These are phyloP conservation scores for Aspergillus avenaceus DNA, from an alignment of 495 filamentous ascomycete genomes.

Conservation along the genomic window DNA sequence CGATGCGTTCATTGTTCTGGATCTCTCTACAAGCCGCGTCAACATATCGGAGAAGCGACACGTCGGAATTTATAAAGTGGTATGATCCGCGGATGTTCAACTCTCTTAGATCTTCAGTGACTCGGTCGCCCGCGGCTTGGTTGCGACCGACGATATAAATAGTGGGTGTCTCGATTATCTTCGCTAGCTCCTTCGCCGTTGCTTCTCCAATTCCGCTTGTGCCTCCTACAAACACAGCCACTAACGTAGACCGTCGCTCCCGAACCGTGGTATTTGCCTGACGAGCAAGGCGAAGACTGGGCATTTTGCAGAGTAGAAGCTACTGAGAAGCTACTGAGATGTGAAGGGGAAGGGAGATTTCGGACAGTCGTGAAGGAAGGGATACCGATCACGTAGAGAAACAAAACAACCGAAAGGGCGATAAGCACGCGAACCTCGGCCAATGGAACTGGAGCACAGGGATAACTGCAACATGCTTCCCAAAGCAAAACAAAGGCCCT, in stretches of 20 bases:
- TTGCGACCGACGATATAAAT: constrained; percentile 46
- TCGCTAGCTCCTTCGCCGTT: constrained; percentile 50
- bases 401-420: not conserved
- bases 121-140: constrained; percentile 36
- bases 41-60: constrained; percentile 53
- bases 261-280: not conserved
- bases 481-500: too few relatives aligned
- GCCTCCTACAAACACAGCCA: constrained; percentile 58
- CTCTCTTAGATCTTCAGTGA: constrained; percentile 29
- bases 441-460: not conserved
- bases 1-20: constrained; percentile 41
- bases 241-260: constrained; percentile 13
- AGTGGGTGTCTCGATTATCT: constrained; percentile 34
- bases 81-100: constrained; percentile 29
- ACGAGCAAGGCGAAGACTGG: not conserved
- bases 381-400: too few relatives aligned
- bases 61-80: constrained; percentile 54
- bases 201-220: constrained; percentile 59
- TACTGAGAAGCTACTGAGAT: not conserved
- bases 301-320: not conserved
- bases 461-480: not conserved
- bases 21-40: constrained; percentile 58
- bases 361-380: too few relatives aligned
- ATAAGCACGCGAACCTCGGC: not conserved
- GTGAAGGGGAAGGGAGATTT: too few relatives aligned